A percentile compares a stretch with the other conserved stretches of the same genome.
phyloP scores from a whole-genome alignment of 208 protist species.

The Willaertia magna region DNA sequence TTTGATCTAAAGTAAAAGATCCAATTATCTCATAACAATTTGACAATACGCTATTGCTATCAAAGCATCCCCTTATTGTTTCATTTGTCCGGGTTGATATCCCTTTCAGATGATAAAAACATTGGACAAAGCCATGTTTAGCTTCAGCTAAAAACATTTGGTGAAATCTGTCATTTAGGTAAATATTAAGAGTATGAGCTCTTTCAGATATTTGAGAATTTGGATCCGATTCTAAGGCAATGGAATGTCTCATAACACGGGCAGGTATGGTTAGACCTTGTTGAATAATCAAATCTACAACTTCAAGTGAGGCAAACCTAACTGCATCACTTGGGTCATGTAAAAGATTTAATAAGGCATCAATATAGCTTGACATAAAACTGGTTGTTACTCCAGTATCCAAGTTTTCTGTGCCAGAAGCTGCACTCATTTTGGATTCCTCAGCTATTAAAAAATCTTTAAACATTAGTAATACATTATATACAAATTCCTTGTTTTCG shows the following conservation, averaged over 20 bases:
- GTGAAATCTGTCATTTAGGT: neutral
- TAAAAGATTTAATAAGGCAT: neutral
- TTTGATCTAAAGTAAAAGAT: neutral
- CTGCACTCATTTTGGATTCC: neutral
- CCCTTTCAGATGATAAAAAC: neutral
- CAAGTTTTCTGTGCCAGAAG: neutral
- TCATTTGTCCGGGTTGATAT: too few relatives aligned
- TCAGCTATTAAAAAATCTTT: neutral
- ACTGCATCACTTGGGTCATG: neutral
- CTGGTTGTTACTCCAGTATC: neutral
- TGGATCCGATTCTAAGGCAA: neutral
- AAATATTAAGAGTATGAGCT: neutral
- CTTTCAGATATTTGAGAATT: neutral
- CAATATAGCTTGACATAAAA: neutral
- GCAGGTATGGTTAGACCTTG: neutral
- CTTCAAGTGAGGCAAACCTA: neutral
- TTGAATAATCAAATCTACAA: neutral
- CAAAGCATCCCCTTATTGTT: neutral
- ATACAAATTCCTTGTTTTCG: neutral
- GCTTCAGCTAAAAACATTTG: neutral
- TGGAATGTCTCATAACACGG: neutral
- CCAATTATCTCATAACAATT: neutral
- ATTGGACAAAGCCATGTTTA: neutral
- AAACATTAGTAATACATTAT: neutral
- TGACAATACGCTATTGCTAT: neutral